A percentile compares a stretch with the other conserved stretches of the same genome.
phyloP scores from a whole-genome alignment of 1,139 yeast genomes.

The Arxiozyma bovina region DNA sequence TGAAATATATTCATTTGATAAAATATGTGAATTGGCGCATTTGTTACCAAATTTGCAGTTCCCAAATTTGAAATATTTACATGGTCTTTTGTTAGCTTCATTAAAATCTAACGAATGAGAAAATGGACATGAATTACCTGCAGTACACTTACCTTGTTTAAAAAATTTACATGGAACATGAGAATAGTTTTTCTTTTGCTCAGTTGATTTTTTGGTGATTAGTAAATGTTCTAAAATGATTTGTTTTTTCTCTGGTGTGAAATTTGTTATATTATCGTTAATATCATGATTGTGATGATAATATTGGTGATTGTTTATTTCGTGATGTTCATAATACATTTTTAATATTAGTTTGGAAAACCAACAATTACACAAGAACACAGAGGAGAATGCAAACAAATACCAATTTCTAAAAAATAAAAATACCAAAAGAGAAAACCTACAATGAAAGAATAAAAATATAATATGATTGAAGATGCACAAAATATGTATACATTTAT shows the following conservation, averaged over 20 bases:
- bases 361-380: not conserved
- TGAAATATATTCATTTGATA: constrained; percentile 40
- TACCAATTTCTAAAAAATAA: no score
- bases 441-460: not conserved
- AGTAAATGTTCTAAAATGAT: constrained; percentile 22
- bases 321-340: not conserved
- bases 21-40: constrained; percentile 85
- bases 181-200: constrained; percentile 31
- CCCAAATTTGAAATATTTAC: constrained; percentile 90
- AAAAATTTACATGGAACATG: constrained; percentile 96
- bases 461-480: not conserved
- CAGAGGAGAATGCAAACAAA: not conserved
- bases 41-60: constrained; percentile 88
- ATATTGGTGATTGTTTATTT: not conserved
- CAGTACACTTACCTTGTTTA: constrained; percentile 88
- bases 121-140: constrained; percentile 86
- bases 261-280: constrained; percentile 1
- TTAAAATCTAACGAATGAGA: constrained; percentile 52
- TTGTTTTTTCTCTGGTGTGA: constrained; percentile 22
- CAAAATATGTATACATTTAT: no score
- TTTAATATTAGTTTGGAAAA: not conserved
- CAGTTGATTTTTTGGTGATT: constrained; percentile 21
- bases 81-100: constrained; percentile 57
- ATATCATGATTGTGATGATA: not conserved
- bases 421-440: no score